These are phyloP conservation scores for Wickerhamomyces sp. DNA, from an alignment of 1,139 yeast species.

Conservation along the genomic window DNA sequence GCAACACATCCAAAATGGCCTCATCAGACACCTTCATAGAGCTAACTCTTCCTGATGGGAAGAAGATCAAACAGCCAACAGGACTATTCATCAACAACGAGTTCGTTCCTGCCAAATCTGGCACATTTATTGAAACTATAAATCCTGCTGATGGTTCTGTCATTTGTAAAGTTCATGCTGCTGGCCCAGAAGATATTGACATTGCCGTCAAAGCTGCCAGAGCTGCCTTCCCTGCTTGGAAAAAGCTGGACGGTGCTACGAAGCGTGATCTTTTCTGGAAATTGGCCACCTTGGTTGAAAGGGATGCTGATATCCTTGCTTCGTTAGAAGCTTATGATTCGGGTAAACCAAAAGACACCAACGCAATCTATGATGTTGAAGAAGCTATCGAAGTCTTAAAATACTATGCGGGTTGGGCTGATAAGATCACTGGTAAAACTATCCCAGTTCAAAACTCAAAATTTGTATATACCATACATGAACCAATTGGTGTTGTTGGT, in stretches of 20 bases:
- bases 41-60: conserved; percentile 53
- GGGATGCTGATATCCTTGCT: conserved; percentile 45
- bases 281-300: conserved; percentile 46
- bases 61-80: conserved; percentile 50
- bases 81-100: conserved; percentile 62
- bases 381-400: conserved; percentile 56
- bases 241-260: conserved; percentile 40
- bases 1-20: background rate
- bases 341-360: conserved; percentile 55
- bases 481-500: conserved; percentile 79
- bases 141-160: conserved; percentile 66
- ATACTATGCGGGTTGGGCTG: conserved; percentile 85
- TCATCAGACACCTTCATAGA: conserved; percentile 27
- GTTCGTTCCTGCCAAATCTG: conserved; percentile 42
- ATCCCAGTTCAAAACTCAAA: conserved; percentile 60
- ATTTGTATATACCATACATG: conserved; percentile 74
- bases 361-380: conserved; percentile 57
- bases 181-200: conserved; percentile 66
- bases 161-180: conserved; percentile 62
- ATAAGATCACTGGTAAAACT: conserved; percentile 69
- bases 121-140: conserved; percentile 48
- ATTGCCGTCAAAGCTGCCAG: conserved; percentile 72
- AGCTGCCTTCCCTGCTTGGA: conserved; percentile 59
- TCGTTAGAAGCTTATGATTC: conserved; percentile 60
- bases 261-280: conserved; percentile 44